Evolutionary conservation across 352 stramenopile genomes (phyloP).

Genomic region (Phytopythium litorale): DNA sequence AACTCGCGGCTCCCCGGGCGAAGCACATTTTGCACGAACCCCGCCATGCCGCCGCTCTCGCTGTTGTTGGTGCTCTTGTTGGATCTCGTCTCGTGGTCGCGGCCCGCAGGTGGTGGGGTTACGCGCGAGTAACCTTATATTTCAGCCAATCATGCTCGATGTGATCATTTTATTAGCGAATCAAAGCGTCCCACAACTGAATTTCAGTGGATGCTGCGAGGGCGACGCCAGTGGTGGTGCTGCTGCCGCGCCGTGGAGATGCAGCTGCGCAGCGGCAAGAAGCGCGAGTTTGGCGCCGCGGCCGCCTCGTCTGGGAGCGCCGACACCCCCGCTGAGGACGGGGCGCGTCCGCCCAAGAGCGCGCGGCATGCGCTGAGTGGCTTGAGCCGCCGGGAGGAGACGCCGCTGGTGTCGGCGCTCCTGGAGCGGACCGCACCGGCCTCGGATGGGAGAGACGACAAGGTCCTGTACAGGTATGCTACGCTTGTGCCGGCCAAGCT

Average conservation of each 20-base stretch:
- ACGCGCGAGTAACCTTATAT: neutral
- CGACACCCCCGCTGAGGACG: neutral
- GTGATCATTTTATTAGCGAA: neutral
- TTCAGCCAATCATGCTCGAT: neutral
- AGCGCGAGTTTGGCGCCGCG: conserved; percentile 23
- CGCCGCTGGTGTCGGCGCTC: conserved; percentile 2
- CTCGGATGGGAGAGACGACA: conserved; percentile 9
- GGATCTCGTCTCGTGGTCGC: neutral
- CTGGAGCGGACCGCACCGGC: neutral
- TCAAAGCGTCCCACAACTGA: neutral
- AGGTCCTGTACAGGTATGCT: conserved; percentile 49
- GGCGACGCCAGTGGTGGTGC: no score
- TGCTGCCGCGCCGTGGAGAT: conserved; percentile 13
- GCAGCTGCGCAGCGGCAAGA: conserved; percentile 32
- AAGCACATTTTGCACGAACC: conserved; percentile 44
- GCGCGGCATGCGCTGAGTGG: neutral
- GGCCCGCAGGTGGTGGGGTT: neutral
- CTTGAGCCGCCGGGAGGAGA: neutral
- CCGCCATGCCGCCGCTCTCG: conserved; percentile 14
- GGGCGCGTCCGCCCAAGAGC: conserved; percentile 10
- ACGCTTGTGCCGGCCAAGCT: conserved; percentile 51
- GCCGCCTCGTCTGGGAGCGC: neutral
- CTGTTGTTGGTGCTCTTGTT: neutral
- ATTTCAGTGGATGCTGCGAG: neutral
- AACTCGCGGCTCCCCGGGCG: conserved; percentile 74